Conservation (phyloP, 148 eudicot genomes). For the Nepenthes gracilis region DNA sequence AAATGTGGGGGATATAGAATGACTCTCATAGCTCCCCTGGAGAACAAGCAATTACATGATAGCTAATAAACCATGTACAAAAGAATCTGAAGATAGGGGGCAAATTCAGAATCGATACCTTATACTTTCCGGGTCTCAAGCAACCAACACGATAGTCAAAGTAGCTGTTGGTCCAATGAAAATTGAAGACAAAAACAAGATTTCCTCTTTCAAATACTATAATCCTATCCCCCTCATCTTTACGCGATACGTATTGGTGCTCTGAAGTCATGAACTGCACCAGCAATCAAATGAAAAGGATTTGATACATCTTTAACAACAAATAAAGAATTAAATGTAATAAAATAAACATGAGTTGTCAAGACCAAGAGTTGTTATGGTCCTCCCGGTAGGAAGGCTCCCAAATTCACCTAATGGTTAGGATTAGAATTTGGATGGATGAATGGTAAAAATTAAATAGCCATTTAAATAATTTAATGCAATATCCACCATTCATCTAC, state of each 20-base stretch:
- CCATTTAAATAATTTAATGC: no score
- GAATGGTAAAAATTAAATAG: no score
- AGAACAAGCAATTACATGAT: not conserved
- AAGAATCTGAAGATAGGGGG: not conserved
- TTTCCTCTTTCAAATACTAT: constrained; percentile 81
- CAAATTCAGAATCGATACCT: constrained; percentile 29
- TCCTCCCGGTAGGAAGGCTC: no score
- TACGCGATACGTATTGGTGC: constrained; percentile 84
- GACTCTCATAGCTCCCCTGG: not conserved
- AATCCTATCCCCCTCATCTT: constrained; percentile 77
- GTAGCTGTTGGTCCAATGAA: constrained; percentile 86
- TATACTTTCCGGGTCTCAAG: constrained; percentile 77
- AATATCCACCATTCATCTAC: no score
- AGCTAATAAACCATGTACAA: not conserved
- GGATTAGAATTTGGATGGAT: no score
- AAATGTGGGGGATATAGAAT: no score
- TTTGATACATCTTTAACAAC: not conserved
- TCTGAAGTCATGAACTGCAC: constrained; percentile 95
- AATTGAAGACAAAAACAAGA: constrained; percentile 88
- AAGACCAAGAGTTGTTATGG: no score
- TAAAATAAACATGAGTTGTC: no score
- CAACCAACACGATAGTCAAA: constrained; percentile 85
- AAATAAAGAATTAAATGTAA: not conserved
- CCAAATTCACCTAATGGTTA: no score
- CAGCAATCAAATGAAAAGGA: constrained; percentile 2